Base-by-base conservation (phyloP, 352 stramenopile species). In the Phytophthora hibernalis region DNA sequence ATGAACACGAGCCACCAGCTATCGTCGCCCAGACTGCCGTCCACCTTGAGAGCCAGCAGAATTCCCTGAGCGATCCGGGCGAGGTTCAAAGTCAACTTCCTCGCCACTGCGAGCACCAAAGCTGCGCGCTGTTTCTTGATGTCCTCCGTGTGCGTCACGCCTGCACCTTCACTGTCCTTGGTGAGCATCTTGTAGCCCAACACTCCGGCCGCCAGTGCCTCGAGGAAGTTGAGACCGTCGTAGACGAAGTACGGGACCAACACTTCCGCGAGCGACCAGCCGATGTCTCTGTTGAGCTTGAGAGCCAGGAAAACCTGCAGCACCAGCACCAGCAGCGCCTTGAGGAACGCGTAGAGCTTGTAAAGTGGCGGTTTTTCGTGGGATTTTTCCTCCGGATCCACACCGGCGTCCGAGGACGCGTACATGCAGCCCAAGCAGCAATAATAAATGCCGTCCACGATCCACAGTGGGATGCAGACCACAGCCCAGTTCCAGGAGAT, bases 1-100 rank as follows among this genome's bases (percentile, higher is more conserved):
- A 89, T 65, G 65, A 96, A 94, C 13, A 93, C 78, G 57, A 89
- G 54, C 87, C 87, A 96, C 87, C 87, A 96, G 52, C 74, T 93
- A 6, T 75, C 65, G 31, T 79, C 70, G 38, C 68, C 67, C 30
- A 94, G 43, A 24, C 65, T 69, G 44, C 56, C 65, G 55, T 96
- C 85, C 33, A 96, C 73, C 64, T 93, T 93, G 37, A 92, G 72
- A 8, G 59, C 83, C 30, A 96, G 45, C 2, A 96, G 62, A 45
- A 87, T 71, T 16, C 70, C 85, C 52, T 94, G 86, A 0, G 68
- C 57, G n/a, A 96, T 77, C 0, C 87, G 81, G 57, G 71, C 79
- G 16, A 74, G 54, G 24, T 83, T 79, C 33, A 89, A 69, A 38
- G 89, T 38, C 43, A 90, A 35, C 24, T 79, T 72, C 20, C 71